A percentile compares a stretch with the other conserved stretches of the same genome.
These are phyloP conservation scores for Arctium minus DNA, from an alignment of 129 eudicot genomes.

Conservation along the genomic window DNA sequence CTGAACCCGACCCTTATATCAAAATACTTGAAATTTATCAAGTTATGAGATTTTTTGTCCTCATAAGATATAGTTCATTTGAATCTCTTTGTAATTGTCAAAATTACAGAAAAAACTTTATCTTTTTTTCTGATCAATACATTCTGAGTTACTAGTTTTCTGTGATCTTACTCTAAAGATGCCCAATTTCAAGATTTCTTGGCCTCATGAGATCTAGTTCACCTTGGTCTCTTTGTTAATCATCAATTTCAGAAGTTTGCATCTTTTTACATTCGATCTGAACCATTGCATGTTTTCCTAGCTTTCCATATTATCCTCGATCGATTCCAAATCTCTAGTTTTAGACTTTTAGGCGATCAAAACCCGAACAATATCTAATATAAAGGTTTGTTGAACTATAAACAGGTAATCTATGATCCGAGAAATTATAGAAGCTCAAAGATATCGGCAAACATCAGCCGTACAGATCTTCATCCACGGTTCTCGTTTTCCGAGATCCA, in stretches of 20 bases:
- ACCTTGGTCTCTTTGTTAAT: background rate
- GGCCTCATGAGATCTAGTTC: background rate
- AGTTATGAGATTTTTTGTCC: background rate
- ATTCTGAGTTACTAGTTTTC: background rate
- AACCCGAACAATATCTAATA: background rate
- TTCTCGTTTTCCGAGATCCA: background rate
- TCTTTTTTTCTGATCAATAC: too few species aligned
- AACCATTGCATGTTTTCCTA: background rate
- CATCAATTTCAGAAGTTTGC: background rate
- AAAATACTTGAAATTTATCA: background rate
- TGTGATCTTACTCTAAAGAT: background rate
- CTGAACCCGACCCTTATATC: background rate
- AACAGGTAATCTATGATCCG: constrained; percentile 18
- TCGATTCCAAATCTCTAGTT: background rate
- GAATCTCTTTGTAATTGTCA: too few species aligned
- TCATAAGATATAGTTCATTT: too few species aligned
- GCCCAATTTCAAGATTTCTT: background rate
- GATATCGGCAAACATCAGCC: constrained; percentile 9
- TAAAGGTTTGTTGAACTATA: background rate
- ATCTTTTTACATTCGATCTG: background rate
- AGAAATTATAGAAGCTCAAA: constrained; percentile 16
- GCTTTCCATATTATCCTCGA: too few species aligned
- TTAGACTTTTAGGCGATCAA: background rate
- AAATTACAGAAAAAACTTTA: too few species aligned
- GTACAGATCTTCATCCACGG: constrained; percentile 14